Conservation (phyloP, 2,329 filamentous ascomycete species). For the Penicillium sp. region DNA sequence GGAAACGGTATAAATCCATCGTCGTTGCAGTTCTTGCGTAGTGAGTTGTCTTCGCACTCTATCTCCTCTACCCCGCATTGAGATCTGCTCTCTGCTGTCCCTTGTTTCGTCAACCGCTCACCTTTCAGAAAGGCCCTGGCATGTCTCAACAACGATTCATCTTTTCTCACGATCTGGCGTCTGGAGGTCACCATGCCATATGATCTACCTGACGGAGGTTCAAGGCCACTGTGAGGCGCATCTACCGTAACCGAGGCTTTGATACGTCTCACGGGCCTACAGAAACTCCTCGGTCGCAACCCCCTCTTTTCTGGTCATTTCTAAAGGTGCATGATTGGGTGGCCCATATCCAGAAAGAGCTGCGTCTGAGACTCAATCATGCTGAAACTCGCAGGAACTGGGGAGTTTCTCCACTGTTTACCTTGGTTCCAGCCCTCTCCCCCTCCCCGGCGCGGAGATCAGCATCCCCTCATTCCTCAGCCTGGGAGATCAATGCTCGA, state of each 20-base stretch:
- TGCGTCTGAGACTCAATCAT: background rate
- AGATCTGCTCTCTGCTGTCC: background rate
- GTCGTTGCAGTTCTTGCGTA: background rate
- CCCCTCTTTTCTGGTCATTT: background rate
- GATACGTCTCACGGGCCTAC: background rate
- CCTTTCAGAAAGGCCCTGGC: background rate
- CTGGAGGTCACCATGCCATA: background rate
- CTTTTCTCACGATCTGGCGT: background rate
- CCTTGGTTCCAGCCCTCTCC: conserved; percentile 2
- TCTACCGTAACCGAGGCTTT: conserved; percentile 13
- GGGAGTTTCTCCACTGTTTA: conserved; percentile 1
- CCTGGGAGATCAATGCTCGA: background rate
- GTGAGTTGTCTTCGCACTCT: background rate
- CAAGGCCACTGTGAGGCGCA: background rate
- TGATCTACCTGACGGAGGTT: background rate
- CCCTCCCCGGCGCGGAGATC: conserved; percentile 4
- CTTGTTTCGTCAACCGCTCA: background rate
- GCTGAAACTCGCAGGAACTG: background rate
- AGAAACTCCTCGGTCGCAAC: conserved; percentile 9
- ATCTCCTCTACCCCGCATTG: background rate
- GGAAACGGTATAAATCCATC: background rate
- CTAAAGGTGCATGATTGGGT: conserved; percentile 8
- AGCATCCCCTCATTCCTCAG: background rate
- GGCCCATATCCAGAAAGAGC: background rate
- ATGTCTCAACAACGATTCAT: background rate